Percentiles rank a stretch among this genome's conserved stretches.
phyloP scores from a whole-genome alignment of 768 basidiomycete genomes.

The Glaciozyma antarctica region DNA sequence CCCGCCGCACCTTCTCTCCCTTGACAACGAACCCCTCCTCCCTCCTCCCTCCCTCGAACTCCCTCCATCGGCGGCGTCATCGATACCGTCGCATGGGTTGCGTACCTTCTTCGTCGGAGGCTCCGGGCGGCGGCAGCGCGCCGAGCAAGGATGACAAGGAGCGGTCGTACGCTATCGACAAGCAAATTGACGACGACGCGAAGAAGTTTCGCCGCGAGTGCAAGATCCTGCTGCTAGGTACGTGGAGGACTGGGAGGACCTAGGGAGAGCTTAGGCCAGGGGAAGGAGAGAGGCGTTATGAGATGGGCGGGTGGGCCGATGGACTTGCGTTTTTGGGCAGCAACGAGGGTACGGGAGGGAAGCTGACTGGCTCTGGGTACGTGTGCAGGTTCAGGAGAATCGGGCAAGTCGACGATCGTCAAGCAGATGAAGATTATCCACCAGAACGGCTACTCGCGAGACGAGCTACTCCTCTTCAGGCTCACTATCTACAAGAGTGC shows the following conservation, averaged over 20 bases:
- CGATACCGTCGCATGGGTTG: background rate
- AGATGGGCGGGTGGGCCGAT: background rate
- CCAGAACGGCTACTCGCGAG: slow-evolving; percentile 71
- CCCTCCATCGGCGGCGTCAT: too few relatives aligned
- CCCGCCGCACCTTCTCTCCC: too few relatives aligned
- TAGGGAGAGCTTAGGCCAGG: background rate
- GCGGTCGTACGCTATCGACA: slow-evolving; percentile 33
- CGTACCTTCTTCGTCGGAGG: slow-evolving; percentile 3
- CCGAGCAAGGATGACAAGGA: slow-evolving; percentile 17
- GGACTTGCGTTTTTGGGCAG: background rate
- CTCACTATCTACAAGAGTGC: slow-evolving; percentile 64
- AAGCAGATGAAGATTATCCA: slow-evolving; percentile 99
- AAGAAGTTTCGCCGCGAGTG: slow-evolving; percentile 75
- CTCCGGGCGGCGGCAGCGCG: background rate
- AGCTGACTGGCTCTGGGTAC: background rate
- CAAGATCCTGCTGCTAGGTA: slow-evolving; percentile 85
- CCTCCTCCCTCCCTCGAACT: too few relatives aligned
- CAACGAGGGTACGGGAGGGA: background rate
- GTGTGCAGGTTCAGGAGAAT: slow-evolving; percentile 74
- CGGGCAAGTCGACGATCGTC: slow-evolving; percentile 89
- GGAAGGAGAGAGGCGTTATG: background rate
- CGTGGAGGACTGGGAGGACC: slow-evolving; percentile 32
- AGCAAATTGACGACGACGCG: slow-evolving; percentile 60
- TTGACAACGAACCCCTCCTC: too few relatives aligned
- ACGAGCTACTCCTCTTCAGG: slow-evolving; percentile 67